phyloP scores from a whole-genome alignment of 306 rosid species.

The Dryas alaskensis region DNA sequence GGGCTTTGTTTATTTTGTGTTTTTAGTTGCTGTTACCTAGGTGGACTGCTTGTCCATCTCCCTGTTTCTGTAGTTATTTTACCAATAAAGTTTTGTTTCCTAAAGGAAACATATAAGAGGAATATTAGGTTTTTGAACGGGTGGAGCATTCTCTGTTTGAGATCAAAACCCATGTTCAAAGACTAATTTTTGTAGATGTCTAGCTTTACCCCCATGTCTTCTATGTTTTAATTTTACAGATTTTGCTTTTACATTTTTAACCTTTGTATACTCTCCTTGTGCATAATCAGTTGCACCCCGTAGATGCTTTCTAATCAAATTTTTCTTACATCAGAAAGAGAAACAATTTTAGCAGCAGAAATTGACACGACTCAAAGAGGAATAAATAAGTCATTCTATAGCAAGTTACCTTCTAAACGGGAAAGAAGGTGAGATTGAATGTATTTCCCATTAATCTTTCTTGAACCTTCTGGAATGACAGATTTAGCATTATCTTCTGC shows the following conservation, averaged over 20 bases:
- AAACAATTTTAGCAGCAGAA: not conserved
- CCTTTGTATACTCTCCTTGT: not conserved
- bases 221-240: not conserved
- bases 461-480: conserved; percentile 64
- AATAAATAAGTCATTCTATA: not conserved
- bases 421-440: conserved; percentile 84
- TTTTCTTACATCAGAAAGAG: not conserved
- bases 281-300: not conserved
- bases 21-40: no score
- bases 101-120: not conserved
- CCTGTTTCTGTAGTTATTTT: no score
- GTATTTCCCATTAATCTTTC: conserved; percentile 93
- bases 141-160: not conserved
- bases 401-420: conserved; percentile 62
- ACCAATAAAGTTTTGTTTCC: no score
- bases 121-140: not conserved
- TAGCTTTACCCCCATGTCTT: not conserved
- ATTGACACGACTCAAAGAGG: not conserved
- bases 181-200: not conserved
- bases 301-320: not conserved
- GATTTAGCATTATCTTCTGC: conserved; percentile 80
- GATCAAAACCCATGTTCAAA: not conserved
- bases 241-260: not conserved
- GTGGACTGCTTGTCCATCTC: no score
- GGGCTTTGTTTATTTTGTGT: no score